Base-by-base conservation (phyloP, 2,329 filamentous ascomycete species). In the Fusarium miscanthi region DNA sequence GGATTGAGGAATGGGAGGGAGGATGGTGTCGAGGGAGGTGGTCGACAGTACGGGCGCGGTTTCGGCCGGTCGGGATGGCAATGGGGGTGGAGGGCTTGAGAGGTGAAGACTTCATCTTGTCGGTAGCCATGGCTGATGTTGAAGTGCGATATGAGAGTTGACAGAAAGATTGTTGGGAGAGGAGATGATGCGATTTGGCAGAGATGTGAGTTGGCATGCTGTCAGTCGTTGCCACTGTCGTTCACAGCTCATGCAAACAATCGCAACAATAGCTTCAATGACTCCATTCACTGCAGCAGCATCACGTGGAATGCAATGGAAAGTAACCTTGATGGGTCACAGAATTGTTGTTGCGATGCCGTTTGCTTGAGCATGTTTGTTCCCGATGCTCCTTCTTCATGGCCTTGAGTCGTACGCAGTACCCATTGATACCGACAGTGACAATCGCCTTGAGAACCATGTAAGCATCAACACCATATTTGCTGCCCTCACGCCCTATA, bases 401-500 rank as follows among this genome's bases (percentile, higher is more conserved):
- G 57, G 35, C 37, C 30, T 52, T 8, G 59, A 37, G 21, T 53
- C 52, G 33, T 58, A 66, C 25, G 70, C 60, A 16, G 65, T 66
- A 19, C 23, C 23, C 23, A 25, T 73, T 63, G 35, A 78, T 72
- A 6, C 77, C 77, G 0, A 79, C 80, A 33, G 79, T 80, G 21
- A 87, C 88, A 49, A 90, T 83, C 23, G 82, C 87, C 81, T 91
- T 91, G 56, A 88, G 84, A 19, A 82, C 80, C 65, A 86, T 81
- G 76, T 89, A 91, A 76, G 91, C 89, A 19, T 90, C 87, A 14
- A 90, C 84, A 19, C 88, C 89, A 63, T 90, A 88, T 77, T 86
- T 87, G 77, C 87, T 87, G 41, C 89, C 89, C 76, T 91, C 89
- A 27, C 87, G 81, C 12, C 89, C 89, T 74, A 89, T 89, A 5